Base-by-base conservation (phyloP, 225 moss, liverwort and hornwort genomes). In the Polytrichum formosum region DNA sequence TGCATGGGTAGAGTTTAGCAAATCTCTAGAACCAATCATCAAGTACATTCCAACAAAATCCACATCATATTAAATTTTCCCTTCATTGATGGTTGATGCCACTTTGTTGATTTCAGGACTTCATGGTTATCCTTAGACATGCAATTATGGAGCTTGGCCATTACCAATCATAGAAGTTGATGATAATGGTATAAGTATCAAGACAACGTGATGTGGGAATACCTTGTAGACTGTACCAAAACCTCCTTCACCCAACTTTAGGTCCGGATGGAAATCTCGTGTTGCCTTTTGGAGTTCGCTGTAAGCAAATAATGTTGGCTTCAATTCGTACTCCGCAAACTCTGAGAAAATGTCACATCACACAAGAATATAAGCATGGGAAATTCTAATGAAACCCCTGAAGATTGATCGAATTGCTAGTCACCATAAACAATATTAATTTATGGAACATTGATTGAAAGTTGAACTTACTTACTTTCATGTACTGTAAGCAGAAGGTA, bases 241-340 rank as follows among this genome's bases (percentile, higher is more conserved):
- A 4, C 73, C 77, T 64, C 77, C 81, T 70, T 77, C 73, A 21
- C 70, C 77, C 53, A 81, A 53, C 31, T 81, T 81, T 19, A 31
- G 70, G 17, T 26, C 5, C 1, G 0, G 53, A 64, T 77, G 77
- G 23, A 81, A 81, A 59, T 71, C 30, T 18, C 7, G n/a, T 0
- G 81, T 81, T 31, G 81, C 81, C 29, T 0, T 73, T 6, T 77
- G 55, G 25, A 81, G 81, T 8, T 77, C 74, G 16, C 31, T 31
- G 31, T 31, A 31, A 31, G 74, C 18, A 59, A 76, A 77, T 5
- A 77, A 18, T 0, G 77, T 77, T 25, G 81, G 81, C 70, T 81
- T 77, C 70, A 70, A 10, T 53, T 81, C 63, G 0, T 73, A 73
- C 26, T 70, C 70, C n/a, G 73, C 81, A 81, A 81, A 81, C 6